Evolutionary conservation across 2,329 filamentous ascomycete genomes (phyloP).

Genomic region (Alternaria viburni): DNA sequence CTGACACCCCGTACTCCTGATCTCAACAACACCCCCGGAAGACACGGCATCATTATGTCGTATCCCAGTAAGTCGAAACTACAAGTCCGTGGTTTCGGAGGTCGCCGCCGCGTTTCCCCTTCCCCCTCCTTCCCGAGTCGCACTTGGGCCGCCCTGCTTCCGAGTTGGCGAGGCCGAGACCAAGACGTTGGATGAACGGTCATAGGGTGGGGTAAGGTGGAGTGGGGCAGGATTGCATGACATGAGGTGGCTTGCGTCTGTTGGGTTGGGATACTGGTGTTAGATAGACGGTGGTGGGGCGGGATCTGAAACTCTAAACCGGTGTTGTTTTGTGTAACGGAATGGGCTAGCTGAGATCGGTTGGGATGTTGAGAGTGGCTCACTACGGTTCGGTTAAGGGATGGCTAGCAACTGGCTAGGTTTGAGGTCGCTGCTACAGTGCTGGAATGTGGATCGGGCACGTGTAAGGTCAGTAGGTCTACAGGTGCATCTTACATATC

Average conservation of each 20-base stretch:
- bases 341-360: neutral
- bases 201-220: too few species aligned
- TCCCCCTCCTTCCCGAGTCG: neutral
- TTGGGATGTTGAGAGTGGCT: neutral
- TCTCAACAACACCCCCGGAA: neutral
- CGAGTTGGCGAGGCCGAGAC: neutral
- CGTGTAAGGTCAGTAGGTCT: neutral
- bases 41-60: neutral
- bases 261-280: neutral
- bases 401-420: neutral
- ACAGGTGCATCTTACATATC: neutral
- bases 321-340: neutral
- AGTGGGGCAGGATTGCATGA: neutral
- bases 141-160: constrained; percentile 7
- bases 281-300: neutral
- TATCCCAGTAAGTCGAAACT: neutral
- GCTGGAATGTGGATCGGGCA: neutral
- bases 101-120: neutral
- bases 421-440: neutral
- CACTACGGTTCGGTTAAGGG: neutral
- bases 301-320: neutral
- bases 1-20: neutral
- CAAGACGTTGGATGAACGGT: neutral
- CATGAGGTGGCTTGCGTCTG: neutral
- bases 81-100: neutral